Conservation (phyloP, 2,329 filamentous ascomycete species). For the Neonectria coccinea region DNA sequence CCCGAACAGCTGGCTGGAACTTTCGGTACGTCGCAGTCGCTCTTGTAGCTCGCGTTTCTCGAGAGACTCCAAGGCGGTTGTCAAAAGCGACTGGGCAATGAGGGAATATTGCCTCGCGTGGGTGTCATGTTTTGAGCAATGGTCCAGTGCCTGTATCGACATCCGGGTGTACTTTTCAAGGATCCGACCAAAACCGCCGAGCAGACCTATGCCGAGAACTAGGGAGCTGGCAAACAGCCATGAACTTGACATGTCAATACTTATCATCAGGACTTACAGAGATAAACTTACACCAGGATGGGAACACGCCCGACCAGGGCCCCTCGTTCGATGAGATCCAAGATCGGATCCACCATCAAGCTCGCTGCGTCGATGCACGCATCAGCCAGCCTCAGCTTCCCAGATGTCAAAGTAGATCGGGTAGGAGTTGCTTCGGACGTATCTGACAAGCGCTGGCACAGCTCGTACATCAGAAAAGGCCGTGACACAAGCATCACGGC, state of each 20-base stretch:
- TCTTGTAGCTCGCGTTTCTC: slow-evolving; percentile 62
- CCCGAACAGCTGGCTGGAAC: slow-evolving; percentile 64
- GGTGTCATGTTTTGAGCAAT: slow-evolving; percentile 61
- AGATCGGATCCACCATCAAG: slow-evolving; percentile 63
- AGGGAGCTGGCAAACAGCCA: slow-evolving; percentile 67
- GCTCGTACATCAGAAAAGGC: slow-evolving; percentile 68
- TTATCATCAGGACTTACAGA: too few relatives aligned
- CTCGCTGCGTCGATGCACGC: slow-evolving; percentile 67
- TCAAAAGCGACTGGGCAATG: slow-evolving; percentile 63
- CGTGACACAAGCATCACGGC: slow-evolving; percentile 68
- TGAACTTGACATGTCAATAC: slow-evolving; percentile 51
- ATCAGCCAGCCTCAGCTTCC: slow-evolving; percentile 64
- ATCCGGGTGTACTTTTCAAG: slow-evolving; percentile 63
- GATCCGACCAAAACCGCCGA: slow-evolving; percentile 64
- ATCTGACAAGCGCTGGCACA: slow-evolving; percentile 59
- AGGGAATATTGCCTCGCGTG: slow-evolving; percentile 66
- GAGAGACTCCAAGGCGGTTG: slow-evolving; percentile 59
- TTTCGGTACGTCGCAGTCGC: slow-evolving; percentile 60
- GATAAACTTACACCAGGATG: slow-evolving; percentile 60
- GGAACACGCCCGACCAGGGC: slow-evolving; percentile 60
- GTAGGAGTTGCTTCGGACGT: slow-evolving; percentile 31
- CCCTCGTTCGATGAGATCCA: slow-evolving; percentile 57
- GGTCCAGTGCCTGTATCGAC: slow-evolving; percentile 61
- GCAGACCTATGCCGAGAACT: slow-evolving; percentile 63
- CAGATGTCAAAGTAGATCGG: slow-evolving; percentile 49